These are phyloP conservation scores for Nitzschia sp. DNA, from an alignment of 108 stramenopile species.

Conservation along the genomic window DNA sequence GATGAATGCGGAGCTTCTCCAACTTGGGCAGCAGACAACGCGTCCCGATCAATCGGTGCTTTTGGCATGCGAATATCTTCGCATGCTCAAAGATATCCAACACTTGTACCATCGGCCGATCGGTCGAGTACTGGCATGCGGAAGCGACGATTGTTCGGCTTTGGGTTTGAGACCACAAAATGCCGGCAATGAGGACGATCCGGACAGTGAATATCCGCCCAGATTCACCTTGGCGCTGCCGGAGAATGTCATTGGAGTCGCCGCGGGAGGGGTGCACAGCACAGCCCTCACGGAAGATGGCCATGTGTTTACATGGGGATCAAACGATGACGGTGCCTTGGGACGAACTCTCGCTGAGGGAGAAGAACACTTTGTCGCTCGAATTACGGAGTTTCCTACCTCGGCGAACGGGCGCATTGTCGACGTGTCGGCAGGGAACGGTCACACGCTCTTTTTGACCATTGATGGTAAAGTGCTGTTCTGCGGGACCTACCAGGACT, in stretches of 20 bases:
- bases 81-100: background rate
- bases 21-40: too few relatives aligned
- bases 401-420: conserved; percentile 54
- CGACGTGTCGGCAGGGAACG: conserved; percentile 74
- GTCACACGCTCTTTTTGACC: conserved; percentile 69
- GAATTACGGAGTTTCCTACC: too few relatives aligned
- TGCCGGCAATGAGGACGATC: conserved; percentile 10
- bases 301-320: conserved; percentile 88
- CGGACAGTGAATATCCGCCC: conserved; percentile 27
- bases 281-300: conserved; percentile 71
- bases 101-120: background rate
- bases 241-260: conserved; percentile 45
- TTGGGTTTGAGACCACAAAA: conserved; percentile 16
- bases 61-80: conserved; percentile 2
- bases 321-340: conserved; percentile 84
- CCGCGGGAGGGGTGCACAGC: conserved; percentile 84
- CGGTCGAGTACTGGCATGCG: conserved; percentile 12
- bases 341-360: conserved; percentile 44
- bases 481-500: conserved; percentile 74
- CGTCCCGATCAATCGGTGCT: too few relatives aligned
- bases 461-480: conserved; percentile 63
- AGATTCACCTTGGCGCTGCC: conserved; percentile 13
- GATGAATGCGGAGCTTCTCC: too few relatives aligned
- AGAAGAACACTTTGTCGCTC: conserved; percentile 2
- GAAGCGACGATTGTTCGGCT: conserved; percentile 14